These are phyloP conservation scores for Solanum chaucha DNA, from an alignment of 257 asterid genomes.

Conservation along the genomic window DNA sequence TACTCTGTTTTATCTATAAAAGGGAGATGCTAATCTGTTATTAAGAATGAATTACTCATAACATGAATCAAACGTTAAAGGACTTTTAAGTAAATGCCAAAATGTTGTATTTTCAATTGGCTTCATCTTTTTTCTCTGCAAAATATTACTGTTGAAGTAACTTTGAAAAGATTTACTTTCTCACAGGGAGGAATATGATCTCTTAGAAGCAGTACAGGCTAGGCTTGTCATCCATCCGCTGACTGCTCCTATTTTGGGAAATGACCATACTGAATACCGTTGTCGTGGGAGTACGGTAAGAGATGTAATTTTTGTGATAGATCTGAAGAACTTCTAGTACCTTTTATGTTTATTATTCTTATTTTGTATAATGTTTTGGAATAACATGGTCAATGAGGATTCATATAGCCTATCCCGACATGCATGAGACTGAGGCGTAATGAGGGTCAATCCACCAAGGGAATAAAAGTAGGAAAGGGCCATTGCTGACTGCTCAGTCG, in stretches of 20 bases:
- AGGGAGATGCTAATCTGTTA: neutral
- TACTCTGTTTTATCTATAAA: neutral
- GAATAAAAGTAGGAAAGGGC: neutral
- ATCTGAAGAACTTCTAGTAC: neutral
- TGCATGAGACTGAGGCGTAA: neutral
- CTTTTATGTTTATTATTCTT: neutral
- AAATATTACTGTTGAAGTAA: neutral
- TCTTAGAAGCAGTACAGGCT: slow-evolving; percentile 69
- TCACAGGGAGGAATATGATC: slow-evolving; percentile 75
- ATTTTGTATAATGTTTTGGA: neutral
- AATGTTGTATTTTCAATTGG: neutral
- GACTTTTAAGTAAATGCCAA: neutral
- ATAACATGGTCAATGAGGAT: neutral
- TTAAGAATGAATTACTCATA: neutral
- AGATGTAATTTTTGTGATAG: neutral
- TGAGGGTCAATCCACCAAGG: neutral
- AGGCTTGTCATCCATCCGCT: slow-evolving; percentile 67
- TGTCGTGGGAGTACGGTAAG: slow-evolving; percentile 79
- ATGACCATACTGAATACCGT: slow-evolving; percentile 70
- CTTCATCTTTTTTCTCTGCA: neutral
- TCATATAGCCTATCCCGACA: neutral
- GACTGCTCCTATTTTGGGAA: slow-evolving; percentile 87
- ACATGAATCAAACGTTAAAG: neutral
- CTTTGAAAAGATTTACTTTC: neutral
- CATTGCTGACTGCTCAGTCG: neutral